Evolutionary conservation across 257 asterid genomes (phyloP).

Genomic region (Ajuga chamaepitys): DNA sequence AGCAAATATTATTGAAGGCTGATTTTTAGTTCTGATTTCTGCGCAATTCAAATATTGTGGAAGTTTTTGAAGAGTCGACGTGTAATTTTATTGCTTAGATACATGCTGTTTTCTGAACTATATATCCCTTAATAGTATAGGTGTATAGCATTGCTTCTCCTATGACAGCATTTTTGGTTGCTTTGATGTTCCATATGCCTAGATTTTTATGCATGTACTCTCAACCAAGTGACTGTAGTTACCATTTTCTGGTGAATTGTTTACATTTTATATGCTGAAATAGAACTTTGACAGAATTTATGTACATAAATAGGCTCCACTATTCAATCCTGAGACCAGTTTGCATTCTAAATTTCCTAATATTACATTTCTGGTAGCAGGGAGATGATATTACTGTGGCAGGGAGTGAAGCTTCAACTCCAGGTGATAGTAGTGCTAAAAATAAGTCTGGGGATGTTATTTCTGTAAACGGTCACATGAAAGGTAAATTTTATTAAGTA

Average conservation of each 20-base stretch:
- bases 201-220: not conserved
- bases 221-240: not conserved
- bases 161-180: not conserved
- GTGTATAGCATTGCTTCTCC: not conserved
- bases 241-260: not conserved
- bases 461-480: conserved; percentile 22
- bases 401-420: conserved; percentile 27
- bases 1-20: too few species aligned
- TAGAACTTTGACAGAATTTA: not conserved
- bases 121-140: not conserved
- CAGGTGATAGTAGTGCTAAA: conserved; percentile 35
- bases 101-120: too few species aligned
- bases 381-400: conserved; percentile 45
- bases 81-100: too few species aligned
- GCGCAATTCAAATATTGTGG: too few species aligned
- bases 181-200: not conserved
- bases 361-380: conserved; percentile 28
- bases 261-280: not conserved
- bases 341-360: not conserved
- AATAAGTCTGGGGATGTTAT: conserved; percentile 29
- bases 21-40: not conserved
- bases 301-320: not conserved
- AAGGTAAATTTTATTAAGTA: conserved; percentile 31
- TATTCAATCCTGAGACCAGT: not conserved
- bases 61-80: too few species aligned